Percentiles rank a stretch among this genome's conserved stretches.
These are phyloP conservation scores for Verbena officinalis DNA, from an alignment of 257 asterid species.

Conservation along the genomic window DNA sequence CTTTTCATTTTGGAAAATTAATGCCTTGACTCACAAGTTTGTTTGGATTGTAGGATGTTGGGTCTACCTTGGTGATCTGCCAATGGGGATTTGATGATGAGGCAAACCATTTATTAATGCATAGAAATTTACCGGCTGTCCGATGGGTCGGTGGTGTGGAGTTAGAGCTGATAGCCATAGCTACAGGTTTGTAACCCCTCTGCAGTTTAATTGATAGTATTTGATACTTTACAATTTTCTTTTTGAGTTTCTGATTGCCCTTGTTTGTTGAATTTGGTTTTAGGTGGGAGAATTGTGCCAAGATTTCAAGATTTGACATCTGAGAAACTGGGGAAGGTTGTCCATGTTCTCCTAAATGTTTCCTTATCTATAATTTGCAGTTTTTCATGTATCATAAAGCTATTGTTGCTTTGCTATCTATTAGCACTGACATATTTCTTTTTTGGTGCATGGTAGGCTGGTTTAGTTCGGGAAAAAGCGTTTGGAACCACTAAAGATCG, in stretches of 20 bases:
- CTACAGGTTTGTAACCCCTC: slow-evolving; percentile 54
- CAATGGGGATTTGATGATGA: slow-evolving; percentile 92
- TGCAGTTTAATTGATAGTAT: background rate
- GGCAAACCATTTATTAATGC: slow-evolving; percentile 77
- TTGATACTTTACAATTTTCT: background rate
- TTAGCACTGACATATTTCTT: slow-evolving; percentile 5
- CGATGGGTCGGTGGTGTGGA: slow-evolving; percentile 91
- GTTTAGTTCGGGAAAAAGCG: slow-evolving; percentile 73
- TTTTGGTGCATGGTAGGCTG: slow-evolving; percentile 50
- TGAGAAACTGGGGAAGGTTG: slow-evolving; percentile 70
- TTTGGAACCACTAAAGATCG: slow-evolving; percentile 84
- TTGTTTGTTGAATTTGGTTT: slow-evolving; percentile 1
- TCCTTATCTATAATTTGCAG: background rate
- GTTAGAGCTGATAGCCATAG: slow-evolving; percentile 76
- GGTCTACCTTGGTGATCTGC: slow-evolving; percentile 78
- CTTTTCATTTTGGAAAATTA: background rate
- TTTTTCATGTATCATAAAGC: background rate
- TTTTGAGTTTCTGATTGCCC: slow-evolving; percentile 7
- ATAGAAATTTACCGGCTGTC: slow-evolving; percentile 72
- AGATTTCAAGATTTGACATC: slow-evolving; percentile 77
- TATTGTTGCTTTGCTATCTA: background rate
- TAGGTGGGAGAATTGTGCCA: slow-evolving; percentile 84
- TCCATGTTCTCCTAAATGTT: slow-evolving; percentile 7
- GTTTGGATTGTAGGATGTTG: slow-evolving; percentile 65
- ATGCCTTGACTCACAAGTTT: slow-evolving; percentile 4